Evolutionary conservation across 2,329 filamentous ascomycete species (phyloP).

Genomic region (Ophiostoma piceae): DNA sequence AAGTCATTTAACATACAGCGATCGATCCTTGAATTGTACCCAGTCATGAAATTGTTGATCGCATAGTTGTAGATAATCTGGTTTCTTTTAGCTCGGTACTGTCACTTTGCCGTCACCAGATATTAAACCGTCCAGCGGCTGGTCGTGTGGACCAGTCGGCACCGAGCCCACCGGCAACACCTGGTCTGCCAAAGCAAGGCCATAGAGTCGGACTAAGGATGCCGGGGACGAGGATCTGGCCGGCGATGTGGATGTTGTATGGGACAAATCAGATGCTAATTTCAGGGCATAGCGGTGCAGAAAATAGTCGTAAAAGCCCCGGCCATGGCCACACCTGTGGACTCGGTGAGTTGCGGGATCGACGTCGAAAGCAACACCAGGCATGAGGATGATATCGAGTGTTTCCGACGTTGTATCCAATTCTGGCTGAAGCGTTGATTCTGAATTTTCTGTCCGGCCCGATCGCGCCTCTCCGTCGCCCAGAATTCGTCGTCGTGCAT

Average conservation of each 20-base stretch:
- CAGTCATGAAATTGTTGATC: not conserved
- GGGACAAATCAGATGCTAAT: not conserved
- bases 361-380: conserved; percentile 84
- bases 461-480: conserved; percentile 47
- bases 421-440: not conserved
- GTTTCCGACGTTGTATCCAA: conserved; percentile 23
- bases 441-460: conserved; percentile 28
- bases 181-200: conserved; percentile 81
- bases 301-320: conserved; percentile 96
- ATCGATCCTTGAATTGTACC: not conserved
- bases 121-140: conserved; percentile 70
- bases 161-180: conserved; percentile 61
- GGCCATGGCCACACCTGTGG: conserved; percentile 82
- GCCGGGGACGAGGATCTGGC: conserved; percentile 33
- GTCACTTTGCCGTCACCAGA: conserved; percentile 57
- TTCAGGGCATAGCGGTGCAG: conserved; percentile 64
- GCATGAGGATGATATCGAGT: conserved; percentile 85
- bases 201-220: conserved; percentile 54
- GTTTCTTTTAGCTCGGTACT: not conserved
- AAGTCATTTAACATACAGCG: not conserved
- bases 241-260: conserved; percentile 18
- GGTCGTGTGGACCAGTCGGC: conserved; percentile 71
- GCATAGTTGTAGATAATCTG: not conserved
- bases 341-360: conserved; percentile 50
- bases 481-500: conserved; percentile 65